Base-by-base conservation (phyloP, 108 stramenopile genomes). In the Fragilaria crotonensis region DNA sequence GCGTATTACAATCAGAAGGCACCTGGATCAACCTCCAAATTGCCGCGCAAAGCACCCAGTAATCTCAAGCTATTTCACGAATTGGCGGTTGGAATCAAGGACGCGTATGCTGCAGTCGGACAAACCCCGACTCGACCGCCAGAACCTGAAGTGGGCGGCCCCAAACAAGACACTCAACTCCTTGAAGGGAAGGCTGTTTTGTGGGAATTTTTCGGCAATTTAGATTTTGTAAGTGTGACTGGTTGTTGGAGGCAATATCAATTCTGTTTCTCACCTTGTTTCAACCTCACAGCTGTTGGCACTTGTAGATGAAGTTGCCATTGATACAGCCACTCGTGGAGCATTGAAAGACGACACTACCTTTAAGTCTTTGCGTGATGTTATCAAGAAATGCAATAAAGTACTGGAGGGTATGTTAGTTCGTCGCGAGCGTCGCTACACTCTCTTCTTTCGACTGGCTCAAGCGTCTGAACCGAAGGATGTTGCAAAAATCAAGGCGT, bases 1-100 rank as follows among this genome's bases (percentile, higher is more conserved):
- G 90, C 84, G 5, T 91, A 91, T 47, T 85, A 91, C 70, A 80
- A 87, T 47, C 82, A 88, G 65, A 85, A 87, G 30, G 86, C 90
- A 1, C 90, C 84, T 20, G 90, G 90, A 0, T 71, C 83, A 25
- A 86, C 84, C 7, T 76, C 78, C 33, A 91, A 85, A 51, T 57
- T 91, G 48, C 90, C 90, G 2, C 70, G 90, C 17, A 76, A 87
- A 30, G 90, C 90, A 4, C 90, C 90, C 2, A 71, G 66, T 20
- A 87, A 87, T 19, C 62, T 91, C 17, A 91, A 91, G 48, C 71
- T 78, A 21, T 91, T 91, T 76, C 90, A 91, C 58, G 90, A 91
- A 52, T 67, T 91, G 48, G 90, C 90, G 0, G 84, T 91, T 45
- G 90, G 83, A 30, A 57, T 91, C 18, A 91, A 88, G 76, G 90